These are phyloP conservation scores for Verticillium dahliae DNA, from an alignment of 2,329 filamentous ascomycete genomes.

Conservation along the genomic window DNA sequence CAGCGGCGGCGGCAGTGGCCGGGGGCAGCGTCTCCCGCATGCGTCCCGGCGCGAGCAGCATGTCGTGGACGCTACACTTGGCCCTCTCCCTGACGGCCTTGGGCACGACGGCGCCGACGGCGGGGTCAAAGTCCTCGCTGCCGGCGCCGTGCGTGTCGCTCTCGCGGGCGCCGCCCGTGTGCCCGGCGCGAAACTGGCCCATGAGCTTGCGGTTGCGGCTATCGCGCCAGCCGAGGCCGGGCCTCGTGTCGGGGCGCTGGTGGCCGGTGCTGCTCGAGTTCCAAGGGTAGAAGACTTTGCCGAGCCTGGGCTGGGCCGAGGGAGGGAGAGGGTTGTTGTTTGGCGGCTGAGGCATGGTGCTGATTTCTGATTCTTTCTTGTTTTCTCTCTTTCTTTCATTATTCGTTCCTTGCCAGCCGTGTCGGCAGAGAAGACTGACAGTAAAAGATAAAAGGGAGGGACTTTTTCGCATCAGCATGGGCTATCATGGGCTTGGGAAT, in stretches of 20 bases:
- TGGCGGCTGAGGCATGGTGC: not conserved
- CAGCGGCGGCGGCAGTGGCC: slow-evolving; percentile 41
- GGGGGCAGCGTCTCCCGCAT: slow-evolving; percentile 25
- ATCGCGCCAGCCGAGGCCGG: slow-evolving; percentile 63
- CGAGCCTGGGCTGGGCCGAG: slow-evolving; percentile 33
- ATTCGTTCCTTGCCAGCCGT: too few species aligned
- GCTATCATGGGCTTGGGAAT: not conserved
- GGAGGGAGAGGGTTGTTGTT: slow-evolving; percentile 15
- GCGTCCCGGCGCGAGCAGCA: slow-evolving; percentile 40
- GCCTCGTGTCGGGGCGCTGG: slow-evolving; percentile 64
- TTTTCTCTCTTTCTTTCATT: too few species aligned
- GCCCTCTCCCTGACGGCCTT: slow-evolving; percentile 32
- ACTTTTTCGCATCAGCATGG: not conserved
- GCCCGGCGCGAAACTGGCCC: slow-evolving; percentile 57
- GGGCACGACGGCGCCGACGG: slow-evolving; percentile 34
- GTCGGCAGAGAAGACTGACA: not conserved
- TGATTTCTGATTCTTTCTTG: not conserved
- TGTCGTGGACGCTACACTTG: slow-evolving; percentile 42
- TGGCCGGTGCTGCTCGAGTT: slow-evolving; percentile 73
- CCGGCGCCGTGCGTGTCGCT: slow-evolving; percentile 61
- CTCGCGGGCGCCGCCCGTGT: slow-evolving; percentile 52
- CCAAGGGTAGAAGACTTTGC: slow-evolving; percentile 56
- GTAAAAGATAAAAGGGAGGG: not conserved
- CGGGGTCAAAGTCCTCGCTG: slow-evolving; percentile 46
- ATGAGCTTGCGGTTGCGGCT: slow-evolving; percentile 63